Conservation (phyloP, 2,329 filamentous ascomycete genomes). For the Albifimbria verrucaria region DNA sequence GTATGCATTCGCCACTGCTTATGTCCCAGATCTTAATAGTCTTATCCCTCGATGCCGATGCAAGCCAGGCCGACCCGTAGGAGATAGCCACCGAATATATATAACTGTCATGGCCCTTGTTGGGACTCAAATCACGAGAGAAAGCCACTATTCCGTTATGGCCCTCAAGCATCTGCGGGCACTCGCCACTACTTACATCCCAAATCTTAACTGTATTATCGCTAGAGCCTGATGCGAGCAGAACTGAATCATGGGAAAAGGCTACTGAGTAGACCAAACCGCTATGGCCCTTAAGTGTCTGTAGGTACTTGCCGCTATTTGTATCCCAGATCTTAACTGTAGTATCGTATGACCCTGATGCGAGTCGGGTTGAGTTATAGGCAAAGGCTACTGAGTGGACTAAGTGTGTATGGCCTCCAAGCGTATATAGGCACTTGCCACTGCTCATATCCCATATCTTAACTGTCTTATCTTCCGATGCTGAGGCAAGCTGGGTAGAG, state of each 20-base stretch:
- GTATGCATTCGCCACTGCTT: no score
- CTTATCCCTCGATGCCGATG: no score
- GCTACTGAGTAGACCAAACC: background rate
- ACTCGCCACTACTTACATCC: background rate
- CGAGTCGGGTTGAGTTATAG: no score
- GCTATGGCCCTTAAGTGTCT: background rate
- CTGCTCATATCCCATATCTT: slow-evolving; percentile 1
- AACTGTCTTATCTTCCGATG: background rate
- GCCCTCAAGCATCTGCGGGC: background rate
- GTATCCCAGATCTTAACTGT: background rate
- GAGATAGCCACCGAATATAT: no score
- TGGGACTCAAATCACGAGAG: no score
- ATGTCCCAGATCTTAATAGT: no score
- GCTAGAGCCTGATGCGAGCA: slow-evolving; percentile 2
- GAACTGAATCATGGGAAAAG: slow-evolving; percentile 2
- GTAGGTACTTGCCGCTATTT: background rate
- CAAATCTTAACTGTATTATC: slow-evolving; percentile 10
- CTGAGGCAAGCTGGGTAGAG: slow-evolving; percentile 2
- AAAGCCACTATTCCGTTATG: no score
- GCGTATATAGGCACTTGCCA: background rate
- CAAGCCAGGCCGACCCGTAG: no score
- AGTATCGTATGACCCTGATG: background rate
- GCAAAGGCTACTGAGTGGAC: background rate
- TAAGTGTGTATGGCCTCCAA: background rate
- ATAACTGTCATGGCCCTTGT: no score